A percentile compares a stretch with the other conserved stretches of the same genome.
Conservation (phyloP, 352 stramenopile genomes). For the Aphanomyces astaci region DNA sequence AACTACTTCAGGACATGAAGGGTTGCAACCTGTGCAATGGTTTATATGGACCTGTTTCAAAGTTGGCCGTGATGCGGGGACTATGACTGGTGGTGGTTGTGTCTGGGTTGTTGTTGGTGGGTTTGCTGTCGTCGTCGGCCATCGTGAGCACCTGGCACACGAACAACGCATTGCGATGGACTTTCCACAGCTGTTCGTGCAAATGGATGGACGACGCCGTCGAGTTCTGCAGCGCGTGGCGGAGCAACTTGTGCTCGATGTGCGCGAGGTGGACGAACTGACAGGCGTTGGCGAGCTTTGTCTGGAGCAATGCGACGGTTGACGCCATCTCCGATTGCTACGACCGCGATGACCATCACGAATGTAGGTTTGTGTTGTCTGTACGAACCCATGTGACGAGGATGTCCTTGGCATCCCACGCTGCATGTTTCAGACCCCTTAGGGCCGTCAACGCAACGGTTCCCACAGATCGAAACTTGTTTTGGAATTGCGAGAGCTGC, state of each 20-base stretch:
- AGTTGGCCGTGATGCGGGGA: not conserved
- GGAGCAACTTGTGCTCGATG: conserved; percentile 46
- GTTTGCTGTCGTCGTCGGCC: not conserved
- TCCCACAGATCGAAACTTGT: not conserved
- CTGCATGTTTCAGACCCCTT: not conserved
- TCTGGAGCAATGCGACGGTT: conserved; percentile 3
- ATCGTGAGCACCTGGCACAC: conserved; percentile 42
- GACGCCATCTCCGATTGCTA: conserved; percentile 20
- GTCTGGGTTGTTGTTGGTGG: no score
- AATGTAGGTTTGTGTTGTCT: not conserved
- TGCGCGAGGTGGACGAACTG: conserved; percentile 40
- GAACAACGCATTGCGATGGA: conserved; percentile 46
- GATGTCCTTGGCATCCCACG: conserved; percentile 11
- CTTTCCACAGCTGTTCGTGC: conserved; percentile 61
- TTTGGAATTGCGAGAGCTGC: not conserved
- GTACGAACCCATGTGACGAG: conserved; percentile 6
- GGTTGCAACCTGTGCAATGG: no score
- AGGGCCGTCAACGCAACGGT: not conserved
- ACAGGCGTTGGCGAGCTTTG: not conserved
- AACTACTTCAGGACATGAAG: conserved; percentile 37
- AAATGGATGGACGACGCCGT: conserved; percentile 50
- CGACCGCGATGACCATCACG: not conserved
- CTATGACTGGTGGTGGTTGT: no score
- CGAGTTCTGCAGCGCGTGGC: conserved; percentile 32
- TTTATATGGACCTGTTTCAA: not conserved